Evolutionary conservation across 2,329 filamentous ascomycete species (phyloP), one percentile per base, ranked within the genome.

Genomic region (Thelonectria blattea): DNA sequence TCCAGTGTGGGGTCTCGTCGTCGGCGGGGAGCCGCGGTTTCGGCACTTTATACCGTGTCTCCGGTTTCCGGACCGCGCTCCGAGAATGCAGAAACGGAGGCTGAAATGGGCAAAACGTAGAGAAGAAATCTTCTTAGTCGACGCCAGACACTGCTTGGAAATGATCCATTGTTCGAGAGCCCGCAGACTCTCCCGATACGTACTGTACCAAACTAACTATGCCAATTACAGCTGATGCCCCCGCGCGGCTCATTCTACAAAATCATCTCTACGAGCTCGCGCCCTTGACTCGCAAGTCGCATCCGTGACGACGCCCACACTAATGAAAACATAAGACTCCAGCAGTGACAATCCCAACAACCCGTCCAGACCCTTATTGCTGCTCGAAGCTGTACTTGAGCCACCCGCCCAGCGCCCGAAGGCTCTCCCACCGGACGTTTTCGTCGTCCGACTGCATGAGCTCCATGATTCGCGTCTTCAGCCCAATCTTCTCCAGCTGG

Each of bases 381-480:
- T 74, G 69, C 67, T 87, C 85, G 68, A 88, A 87, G 75, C 83
- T 87, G 70, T 87, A 88, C 80, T 87, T 86, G 71, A 88, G 75
- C 85, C 85, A 88, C 17, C 84, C 83, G 18, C 85, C 85, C 42
- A 97, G 87, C 15, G 93, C 93, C 71, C 90, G 87, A 79, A 97
- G 79, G 76, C 91, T 95, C 81, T 97, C 93, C 92, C 93, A 97
- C 72, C 93, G 84, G 48, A 97, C 92, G 61, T 87, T 89, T 80
- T 97, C 93, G 71, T 97, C 92, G 60, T 88, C 84, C 73, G 96
- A 92, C 71, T 87, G 88, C 93, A 97, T 97, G 72, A 97, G 82
- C 79, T 93, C 91, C 93, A 97, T 96, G 62, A 97, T 89, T 67
- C 92, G 85, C 17, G 86, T 86, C 85, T 97, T 97, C 64, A 97